These are phyloP conservation scores for Starmera caribaea DNA, from an alignment of 805 yeast genomes.

Conservation along the genomic window DNA sequence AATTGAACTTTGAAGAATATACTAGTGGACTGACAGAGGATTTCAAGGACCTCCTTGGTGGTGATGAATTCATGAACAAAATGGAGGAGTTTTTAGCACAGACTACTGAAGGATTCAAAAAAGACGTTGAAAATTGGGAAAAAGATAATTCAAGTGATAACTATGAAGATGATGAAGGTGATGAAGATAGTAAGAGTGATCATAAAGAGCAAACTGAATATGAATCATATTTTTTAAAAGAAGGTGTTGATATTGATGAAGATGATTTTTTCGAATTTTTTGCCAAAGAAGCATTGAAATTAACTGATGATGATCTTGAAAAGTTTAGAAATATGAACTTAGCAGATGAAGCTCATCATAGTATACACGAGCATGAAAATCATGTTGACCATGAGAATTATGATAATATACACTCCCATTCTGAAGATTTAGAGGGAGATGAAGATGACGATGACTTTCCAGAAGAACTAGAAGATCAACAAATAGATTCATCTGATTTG, in stretches of 20 bases:
- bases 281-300: slow-evolving; percentile 41
- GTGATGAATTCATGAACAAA: slow-evolving; percentile 17
- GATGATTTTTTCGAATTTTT: slow-evolving; percentile 65
- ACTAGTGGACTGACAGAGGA: slow-evolving; percentile 1
- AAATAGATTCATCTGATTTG: slow-evolving; percentile 2
- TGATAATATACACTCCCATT: too few species aligned
- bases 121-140: slow-evolving; percentile 11
- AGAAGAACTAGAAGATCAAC: slow-evolving; percentile 12
- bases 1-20: slow-evolving; percentile 7
- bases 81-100: slow-evolving; percentile 17
- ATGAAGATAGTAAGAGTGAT: slow-evolving; percentile 11
- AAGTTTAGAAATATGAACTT: slow-evolving; percentile 16
- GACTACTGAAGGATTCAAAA: slow-evolving; percentile 12
- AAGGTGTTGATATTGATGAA: slow-evolving; percentile 41
- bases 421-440: slow-evolving; percentile 3
- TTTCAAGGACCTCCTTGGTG: slow-evolving; percentile 1
- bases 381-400: too few species aligned
- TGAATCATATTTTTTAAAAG: slow-evolving; percentile 21
- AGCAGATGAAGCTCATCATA: slow-evolving; percentile 14
- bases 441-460: slow-evolving; percentile 10
- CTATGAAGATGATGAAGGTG: slow-evolving; percentile 10
- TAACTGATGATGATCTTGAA: slow-evolving; percentile 37
- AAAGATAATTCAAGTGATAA: slow-evolving; percentile 1
- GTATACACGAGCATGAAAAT: slow-evolving; percentile 5
- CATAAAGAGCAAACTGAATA: slow-evolving; percentile 12